These are phyloP conservation scores for Tephrocybe rancida DNA, from an alignment of 768 basidiomycete genomes.

Conservation along the genomic window DNA sequence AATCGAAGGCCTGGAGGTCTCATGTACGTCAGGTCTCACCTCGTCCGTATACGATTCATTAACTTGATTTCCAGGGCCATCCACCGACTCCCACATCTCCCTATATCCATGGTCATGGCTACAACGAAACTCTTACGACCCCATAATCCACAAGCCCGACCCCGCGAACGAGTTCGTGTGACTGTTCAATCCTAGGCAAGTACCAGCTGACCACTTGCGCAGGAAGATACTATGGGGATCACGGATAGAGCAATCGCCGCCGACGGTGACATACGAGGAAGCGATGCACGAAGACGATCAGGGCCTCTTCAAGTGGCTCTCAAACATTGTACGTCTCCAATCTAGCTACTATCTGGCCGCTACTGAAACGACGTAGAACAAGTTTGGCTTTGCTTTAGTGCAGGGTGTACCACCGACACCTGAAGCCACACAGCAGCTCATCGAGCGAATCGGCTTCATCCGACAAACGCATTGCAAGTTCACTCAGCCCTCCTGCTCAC, in stretches of 20 bases:
- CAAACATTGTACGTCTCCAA: constrained; percentile 63
- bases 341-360: constrained; percentile 1
- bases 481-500: not conserved
- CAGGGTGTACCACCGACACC: constrained; percentile 78
- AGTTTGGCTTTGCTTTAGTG: constrained; percentile 89
- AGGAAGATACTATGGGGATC: constrained; percentile 84
- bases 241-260: constrained; percentile 73
- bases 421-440: constrained; percentile 82
- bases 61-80: constrained; percentile 48
- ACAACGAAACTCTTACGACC: constrained; percentile 77
- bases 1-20: constrained; percentile 67
- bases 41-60: not conserved
- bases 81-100: constrained; percentile 68
- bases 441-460: constrained; percentile 80
- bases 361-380: constrained; percentile 50
- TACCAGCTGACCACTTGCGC: not conserved
- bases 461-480: constrained; percentile 71
- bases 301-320: constrained; percentile 81
- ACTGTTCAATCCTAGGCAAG: not conserved
- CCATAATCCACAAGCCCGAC: constrained; percentile 41
- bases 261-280: constrained; percentile 71
- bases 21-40: constrained; percentile 52
- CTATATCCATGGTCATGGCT: constrained; percentile 91
- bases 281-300: constrained; percentile 66
- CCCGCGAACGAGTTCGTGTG: constrained; percentile 45